Evolutionary conservation across 768 basidiomycete genomes (phyloP), one percentile per base, ranked within the genome.

Genomic region (Trametes sanguinea): DNA sequence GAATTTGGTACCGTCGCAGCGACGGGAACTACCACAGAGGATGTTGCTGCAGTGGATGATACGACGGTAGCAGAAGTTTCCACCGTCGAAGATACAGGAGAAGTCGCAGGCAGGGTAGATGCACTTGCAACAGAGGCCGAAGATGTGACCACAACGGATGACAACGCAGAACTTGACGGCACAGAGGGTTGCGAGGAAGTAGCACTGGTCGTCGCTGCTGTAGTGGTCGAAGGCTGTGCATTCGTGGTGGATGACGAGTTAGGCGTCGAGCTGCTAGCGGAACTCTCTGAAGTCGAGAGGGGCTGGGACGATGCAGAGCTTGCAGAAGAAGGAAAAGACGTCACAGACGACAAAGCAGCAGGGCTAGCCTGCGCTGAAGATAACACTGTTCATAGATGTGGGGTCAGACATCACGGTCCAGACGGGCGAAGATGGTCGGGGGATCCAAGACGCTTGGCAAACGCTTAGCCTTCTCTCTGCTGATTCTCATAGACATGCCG

Each of bases 311-410:
- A 29, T 27, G 42, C 50, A 43, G 27, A 16, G 45, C 35, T 32
- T 29, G 46, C 27, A 30, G 51, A 40, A 29, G 52, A 58, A 29
- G 57, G 10, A 14, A 54, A 62, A 56, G 51, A 22, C 54, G 61
- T 62, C 30, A 54, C 52, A 47, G 62, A 58, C 44, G 57, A 44
- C 43, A 46, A 54, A 63, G 62, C 62, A 58, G 62, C 62, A 63
- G 62, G 45, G 57, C 62, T 58, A 54, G 62, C 62, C 62, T 63
- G 62, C 62, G 62, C 62, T 63, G 57, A 35, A 22, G 52, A 52
- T 45, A 45, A 17, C 57, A 48, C 57, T 59, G 48, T 45, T 32
- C 27, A 35, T 16, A 29, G 40, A 16, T 13, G 27, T n/a, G 13
- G 16, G 14, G 48, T 51, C 45, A 51, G 42, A 46, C 39, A 43